These are phyloP conservation scores for Moricandia arvensis DNA, from an alignment of 345 rosid species.

Conservation along the genomic window DNA sequence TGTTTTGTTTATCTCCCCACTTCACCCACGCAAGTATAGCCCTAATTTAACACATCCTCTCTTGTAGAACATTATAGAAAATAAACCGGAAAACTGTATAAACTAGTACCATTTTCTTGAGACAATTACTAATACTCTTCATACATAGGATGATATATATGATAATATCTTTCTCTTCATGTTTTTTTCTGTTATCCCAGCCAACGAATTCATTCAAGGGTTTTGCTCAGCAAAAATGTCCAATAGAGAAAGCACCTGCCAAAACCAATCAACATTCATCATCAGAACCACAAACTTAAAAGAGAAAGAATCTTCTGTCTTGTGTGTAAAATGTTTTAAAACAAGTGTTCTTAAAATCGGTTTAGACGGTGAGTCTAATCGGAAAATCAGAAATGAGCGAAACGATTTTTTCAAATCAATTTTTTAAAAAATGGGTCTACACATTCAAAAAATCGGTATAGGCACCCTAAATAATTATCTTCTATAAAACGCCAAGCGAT, in stretches of 20 bases:
- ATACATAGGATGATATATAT: not conserved
- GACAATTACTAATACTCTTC: not conserved
- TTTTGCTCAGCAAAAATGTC: conserved; percentile 74
- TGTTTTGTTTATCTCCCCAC: not conserved
- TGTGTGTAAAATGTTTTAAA: no score
- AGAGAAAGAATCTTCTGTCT: not conserved
- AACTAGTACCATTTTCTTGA: not conserved
- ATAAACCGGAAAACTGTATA: not conserved
- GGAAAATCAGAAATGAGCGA: no score
- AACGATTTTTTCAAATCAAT: no score
- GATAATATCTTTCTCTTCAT: not conserved
- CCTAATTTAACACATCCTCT: conserved; percentile 2
- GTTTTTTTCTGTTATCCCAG: not conserved
- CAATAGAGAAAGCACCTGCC: conserved; percentile 82
- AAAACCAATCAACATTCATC: not conserved
- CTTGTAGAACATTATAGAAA: not conserved
- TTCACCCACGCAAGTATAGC: not conserved
- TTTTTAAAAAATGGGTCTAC: no score
- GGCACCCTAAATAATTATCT: no score
- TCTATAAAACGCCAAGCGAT: no score
- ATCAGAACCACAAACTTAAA: not conserved
- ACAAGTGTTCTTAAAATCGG: no score
- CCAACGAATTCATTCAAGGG: conserved; percentile 40
- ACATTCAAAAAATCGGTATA: no score
- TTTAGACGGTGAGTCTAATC: no score